Evolutionary conservation across 2,329 filamentous ascomycete species (phyloP).

Genomic region (Triangularia verruculosa): DNA sequence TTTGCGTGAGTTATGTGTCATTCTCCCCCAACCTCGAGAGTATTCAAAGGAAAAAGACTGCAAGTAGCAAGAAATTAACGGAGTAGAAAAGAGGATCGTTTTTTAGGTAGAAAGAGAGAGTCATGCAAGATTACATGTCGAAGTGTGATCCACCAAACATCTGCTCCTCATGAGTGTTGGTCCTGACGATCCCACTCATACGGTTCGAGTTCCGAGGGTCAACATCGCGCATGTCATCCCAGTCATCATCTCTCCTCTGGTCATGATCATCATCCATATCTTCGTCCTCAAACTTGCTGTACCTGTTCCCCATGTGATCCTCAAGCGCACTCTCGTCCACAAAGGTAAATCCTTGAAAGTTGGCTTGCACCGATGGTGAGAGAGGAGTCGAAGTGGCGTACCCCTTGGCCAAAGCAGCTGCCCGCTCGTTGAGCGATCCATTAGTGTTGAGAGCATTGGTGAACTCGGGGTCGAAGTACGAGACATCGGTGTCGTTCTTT

Average conservation of each 20-base stretch:
- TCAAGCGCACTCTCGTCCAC: slow-evolving; percentile 97
- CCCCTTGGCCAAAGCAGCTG: slow-evolving; percentile 79
- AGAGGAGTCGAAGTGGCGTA: slow-evolving; percentile 88
- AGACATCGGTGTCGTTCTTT: slow-evolving; percentile 92
- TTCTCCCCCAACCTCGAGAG: slow-evolving; percentile 3
- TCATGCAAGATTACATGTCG: slow-evolving; percentile 49
- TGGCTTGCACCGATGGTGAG: slow-evolving; percentile 93
- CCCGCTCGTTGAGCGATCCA: slow-evolving; percentile 85
- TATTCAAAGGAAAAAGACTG: not conserved
- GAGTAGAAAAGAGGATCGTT: slow-evolving; percentile 3
- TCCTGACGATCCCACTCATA: slow-evolving; percentile 63
- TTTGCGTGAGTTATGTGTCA: slow-evolving; percentile 17
- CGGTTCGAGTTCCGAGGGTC: slow-evolving; percentile 52
- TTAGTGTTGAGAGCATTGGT: slow-evolving; percentile 89
- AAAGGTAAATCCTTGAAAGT: slow-evolving; percentile 97
- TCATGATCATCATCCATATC: slow-evolving; percentile 57
- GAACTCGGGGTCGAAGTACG: slow-evolving; percentile 98
- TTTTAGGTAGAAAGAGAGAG: not conserved
- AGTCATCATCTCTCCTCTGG: slow-evolving; percentile 48
- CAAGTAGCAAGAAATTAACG: not conserved
- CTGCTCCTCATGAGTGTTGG: slow-evolving; percentile 57
- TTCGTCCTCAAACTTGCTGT: slow-evolving; percentile 49
- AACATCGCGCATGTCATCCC: slow-evolving; percentile 57
- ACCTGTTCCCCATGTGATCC: slow-evolving; percentile 66
- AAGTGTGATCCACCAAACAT: slow-evolving; percentile 63